These are phyloP conservation scores for Pleurotus tuoliensis DNA, from an alignment of 768 basidiomycete genomes.

Conservation along the genomic window DNA sequence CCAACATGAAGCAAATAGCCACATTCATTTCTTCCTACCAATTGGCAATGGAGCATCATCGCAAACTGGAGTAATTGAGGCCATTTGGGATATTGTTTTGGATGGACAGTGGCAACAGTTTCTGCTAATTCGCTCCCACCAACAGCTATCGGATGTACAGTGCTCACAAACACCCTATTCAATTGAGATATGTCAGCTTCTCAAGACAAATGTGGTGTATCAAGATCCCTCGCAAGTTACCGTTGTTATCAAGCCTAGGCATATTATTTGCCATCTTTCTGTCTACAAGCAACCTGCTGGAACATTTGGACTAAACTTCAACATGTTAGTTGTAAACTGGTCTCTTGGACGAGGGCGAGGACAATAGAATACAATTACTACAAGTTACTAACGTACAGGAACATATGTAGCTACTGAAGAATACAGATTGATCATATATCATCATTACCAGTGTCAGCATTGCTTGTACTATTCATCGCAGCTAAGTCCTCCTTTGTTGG, in stretches of 20 bases:
- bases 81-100: conserved; percentile 15
- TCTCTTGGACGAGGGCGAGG: conserved; percentile 15
- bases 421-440: background rate
- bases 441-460: background rate
- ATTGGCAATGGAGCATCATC: background rate
- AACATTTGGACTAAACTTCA: conserved; percentile 16
- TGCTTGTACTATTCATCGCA: background rate
- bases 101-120: conserved; percentile 15
- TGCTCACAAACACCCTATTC: conserved; percentile 15
- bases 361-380: conserved; percentile 10
- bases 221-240: conserved; percentile 8
- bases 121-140: conserved; percentile 15
- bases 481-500: background rate
- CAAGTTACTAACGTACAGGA: conserved; percentile 14
- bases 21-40: conserved; percentile 19
- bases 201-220: conserved; percentile 13
- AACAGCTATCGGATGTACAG: conserved; percentile 8
- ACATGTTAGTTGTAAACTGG: conserved; percentile 17
- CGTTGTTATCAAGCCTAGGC: conserved; percentile 17
- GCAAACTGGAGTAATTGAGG: conserved; percentile 16
- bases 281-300: conserved; percentile 13
- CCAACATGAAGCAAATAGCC: conserved; percentile 18
- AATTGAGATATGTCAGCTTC: too few relatives aligned
- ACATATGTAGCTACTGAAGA: conserved; percentile 10
- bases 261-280: conserved; percentile 22